Evolutionary conservation across 192 early-diverging fungal genomes (phyloP).

Genomic region (Polychytrium aggregatum): DNA sequence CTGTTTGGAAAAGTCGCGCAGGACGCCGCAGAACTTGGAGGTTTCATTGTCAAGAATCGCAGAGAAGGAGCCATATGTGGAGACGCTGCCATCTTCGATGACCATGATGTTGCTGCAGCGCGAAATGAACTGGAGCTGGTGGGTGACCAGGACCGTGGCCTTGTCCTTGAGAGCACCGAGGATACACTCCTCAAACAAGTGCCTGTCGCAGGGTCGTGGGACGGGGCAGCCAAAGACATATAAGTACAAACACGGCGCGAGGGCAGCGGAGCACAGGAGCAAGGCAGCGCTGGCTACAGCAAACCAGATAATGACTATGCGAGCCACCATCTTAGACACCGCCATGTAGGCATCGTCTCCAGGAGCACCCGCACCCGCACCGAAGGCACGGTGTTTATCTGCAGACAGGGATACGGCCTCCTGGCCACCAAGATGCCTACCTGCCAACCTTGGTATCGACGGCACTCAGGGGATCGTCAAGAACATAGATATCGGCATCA

Average conservation of each 20-base stretch:
- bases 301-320: no score
- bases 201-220: background rate
- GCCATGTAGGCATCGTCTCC: no score
- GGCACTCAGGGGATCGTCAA: constrained; percentile 39
- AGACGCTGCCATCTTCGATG: constrained; percentile 20
- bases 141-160: constrained; percentile 30
- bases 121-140: constrained; percentile 34
- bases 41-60: no score
- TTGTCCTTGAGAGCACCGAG: constrained; percentile 17
- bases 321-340: no score
- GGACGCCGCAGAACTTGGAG: no score
- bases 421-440: background rate
- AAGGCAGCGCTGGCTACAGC: no score
- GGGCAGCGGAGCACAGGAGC: no score
- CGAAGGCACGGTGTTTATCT: background rate
- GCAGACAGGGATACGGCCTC: background rate
- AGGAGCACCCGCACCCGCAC: background rate
- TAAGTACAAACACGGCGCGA: no score
- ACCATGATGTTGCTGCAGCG: constrained; percentile 23
- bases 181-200: constrained; percentile 33
- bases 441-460: constrained; percentile 33
- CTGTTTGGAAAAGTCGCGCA: no score
- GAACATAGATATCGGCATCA: constrained; percentile 28
- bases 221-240: no score
- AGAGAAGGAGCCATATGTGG: constrained; percentile 14